Percentiles rank a stretch among this genome's conserved stretches.
These are phyloP conservation scores for Platismatia glauca DNA, from an alignment of 495 filamentous ascomycete genomes.

Conservation along the genomic window DNA sequence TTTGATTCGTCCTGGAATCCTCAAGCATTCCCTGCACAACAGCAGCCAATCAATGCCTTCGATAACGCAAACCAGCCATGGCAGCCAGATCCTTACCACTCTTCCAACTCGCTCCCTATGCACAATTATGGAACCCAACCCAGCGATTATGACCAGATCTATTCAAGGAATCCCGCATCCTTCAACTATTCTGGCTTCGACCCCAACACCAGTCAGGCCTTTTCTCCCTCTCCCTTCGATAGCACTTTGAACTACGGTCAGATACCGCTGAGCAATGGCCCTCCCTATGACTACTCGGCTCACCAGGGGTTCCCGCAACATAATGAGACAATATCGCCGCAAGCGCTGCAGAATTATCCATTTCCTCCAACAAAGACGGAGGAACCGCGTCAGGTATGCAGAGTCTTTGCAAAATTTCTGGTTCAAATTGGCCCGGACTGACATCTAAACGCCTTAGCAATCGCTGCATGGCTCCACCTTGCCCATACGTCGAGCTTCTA, in stretches of 20 bases:
- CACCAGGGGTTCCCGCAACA: slow-evolving; percentile 13
- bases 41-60: slow-evolving; percentile 21
- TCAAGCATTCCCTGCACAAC: slow-evolving; percentile 14
- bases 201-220: slow-evolving; percentile 8
- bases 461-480: slow-evolving; percentile 10
- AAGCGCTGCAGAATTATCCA: slow-evolving; percentile 23
- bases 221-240: slow-evolving; percentile 16
- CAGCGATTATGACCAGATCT: slow-evolving; percentile 16
- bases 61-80: slow-evolving; percentile 20
- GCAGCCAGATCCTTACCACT: slow-evolving; percentile 20
- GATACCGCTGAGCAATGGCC: slow-evolving; percentile 11
- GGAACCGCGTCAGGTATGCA: slow-evolving; percentile 13
- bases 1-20: slow-evolving; percentile 23
- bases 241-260: slow-evolving; percentile 14
- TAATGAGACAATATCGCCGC: slow-evolving; percentile 25
- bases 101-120: slow-evolving; percentile 10
- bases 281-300: slow-evolving; percentile 16
- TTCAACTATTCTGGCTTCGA: slow-evolving; percentile 20
- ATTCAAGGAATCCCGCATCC: slow-evolving; percentile 16
- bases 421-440: not conserved
- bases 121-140: slow-evolving; percentile 13
- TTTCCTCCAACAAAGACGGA: slow-evolving; percentile 11
- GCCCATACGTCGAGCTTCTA: slow-evolving; percentile 12
- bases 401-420: not conserved
- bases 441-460: slow-evolving; percentile 4